phyloP scores from a whole-genome alignment of 2,329 filamentous ascomycete species.

The Dendryphion nanum region DNA sequence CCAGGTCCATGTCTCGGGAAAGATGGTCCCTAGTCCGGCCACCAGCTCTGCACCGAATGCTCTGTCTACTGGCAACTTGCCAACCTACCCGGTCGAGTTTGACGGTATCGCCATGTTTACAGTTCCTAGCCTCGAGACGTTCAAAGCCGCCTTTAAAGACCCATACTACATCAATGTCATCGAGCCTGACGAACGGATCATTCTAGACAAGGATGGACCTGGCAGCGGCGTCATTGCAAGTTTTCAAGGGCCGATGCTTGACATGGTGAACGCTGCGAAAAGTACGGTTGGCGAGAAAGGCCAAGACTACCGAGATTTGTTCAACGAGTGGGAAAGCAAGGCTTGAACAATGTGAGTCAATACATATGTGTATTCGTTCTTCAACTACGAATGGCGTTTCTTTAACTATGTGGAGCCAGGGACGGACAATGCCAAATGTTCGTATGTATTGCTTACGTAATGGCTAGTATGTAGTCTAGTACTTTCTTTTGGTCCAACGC shows the following conservation, averaged over 20 bases:
- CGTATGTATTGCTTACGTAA: too few species aligned
- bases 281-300: constrained; percentile 2
- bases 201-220: constrained; percentile 28
- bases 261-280: constrained; percentile 7
- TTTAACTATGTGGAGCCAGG: too few species aligned
- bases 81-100: constrained; percentile 18
- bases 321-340: constrained; percentile 2
- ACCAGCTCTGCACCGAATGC: constrained; percentile 20
- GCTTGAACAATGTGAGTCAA: constrained; percentile 4
- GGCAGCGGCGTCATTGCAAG: constrained; percentile 14
- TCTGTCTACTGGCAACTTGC: constrained; percentile 5
- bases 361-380: background rate
- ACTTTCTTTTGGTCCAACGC: too few species aligned
- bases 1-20: constrained; percentile 17
- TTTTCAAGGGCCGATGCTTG: constrained; percentile 11
- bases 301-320: constrained; percentile 2
- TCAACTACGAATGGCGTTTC: too few species aligned
- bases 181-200: constrained; percentile 26
- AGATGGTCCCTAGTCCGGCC: constrained; percentile 11
- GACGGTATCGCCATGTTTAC: constrained; percentile 35
- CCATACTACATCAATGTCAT: constrained; percentile 32
- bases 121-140: constrained; percentile 22
- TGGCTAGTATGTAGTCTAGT: too few species aligned
- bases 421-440: too few species aligned
- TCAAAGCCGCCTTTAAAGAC: constrained; percentile 27